Conservation (phyloP, 345 rosid species). For the Pugionium dolabratum region DNA sequence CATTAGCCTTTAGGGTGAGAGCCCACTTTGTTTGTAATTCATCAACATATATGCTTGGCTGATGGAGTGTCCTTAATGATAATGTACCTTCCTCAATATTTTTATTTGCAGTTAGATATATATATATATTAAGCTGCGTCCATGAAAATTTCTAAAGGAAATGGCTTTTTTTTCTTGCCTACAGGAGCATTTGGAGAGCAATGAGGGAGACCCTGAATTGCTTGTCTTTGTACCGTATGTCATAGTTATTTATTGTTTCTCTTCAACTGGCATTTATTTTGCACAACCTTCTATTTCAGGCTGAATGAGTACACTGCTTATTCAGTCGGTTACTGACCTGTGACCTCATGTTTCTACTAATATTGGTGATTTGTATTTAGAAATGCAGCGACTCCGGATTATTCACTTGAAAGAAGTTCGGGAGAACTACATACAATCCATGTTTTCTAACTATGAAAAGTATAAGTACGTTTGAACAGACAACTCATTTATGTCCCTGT, state of each 20-base stretch:
- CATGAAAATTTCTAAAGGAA: slow-evolving; percentile 14
- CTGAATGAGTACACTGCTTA: neutral
- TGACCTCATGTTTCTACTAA: neutral
- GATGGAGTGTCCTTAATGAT: neutral
- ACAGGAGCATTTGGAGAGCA: slow-evolving; percentile 90
- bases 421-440: neutral
- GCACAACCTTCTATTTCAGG: neutral
- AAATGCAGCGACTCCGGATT: neutral
- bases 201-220: slow-evolving; percentile 93
- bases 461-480: neutral
- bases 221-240: slow-evolving; percentile 93
- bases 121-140: neutral
- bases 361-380: slow-evolving; percentile 6
- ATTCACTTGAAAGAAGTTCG: slow-evolving; percentile 1
- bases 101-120: neutral
- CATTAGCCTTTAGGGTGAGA: neutral
- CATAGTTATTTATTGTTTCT: neutral
- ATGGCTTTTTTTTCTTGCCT: neutral
- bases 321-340: neutral
- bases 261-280: neutral
- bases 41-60: neutral
- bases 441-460: neutral
- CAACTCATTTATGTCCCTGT: slow-evolving; percentile 10
- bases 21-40: neutral
- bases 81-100: neutral